Base-by-base conservation (phyloP, 352 stramenopile species). In the Globisporangium barbulae region DNA sequence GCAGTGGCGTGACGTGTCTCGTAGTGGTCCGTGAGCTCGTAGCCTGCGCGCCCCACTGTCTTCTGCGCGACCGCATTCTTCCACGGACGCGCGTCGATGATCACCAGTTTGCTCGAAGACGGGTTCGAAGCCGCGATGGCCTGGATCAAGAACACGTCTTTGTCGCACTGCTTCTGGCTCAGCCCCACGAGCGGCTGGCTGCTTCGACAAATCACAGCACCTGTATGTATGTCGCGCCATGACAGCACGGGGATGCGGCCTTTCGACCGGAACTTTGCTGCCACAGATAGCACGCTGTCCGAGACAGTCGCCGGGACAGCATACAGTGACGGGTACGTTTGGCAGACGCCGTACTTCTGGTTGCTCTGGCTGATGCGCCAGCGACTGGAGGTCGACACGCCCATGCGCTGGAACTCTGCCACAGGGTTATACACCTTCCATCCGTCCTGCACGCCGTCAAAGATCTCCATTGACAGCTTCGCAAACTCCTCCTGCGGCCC, bases 11-110 rank as follows among this genome's bases (percentile, higher is more conserved):
- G 78, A 0, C 84, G 71, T 13, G 82, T 93, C 59, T 91, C 81
- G 58, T 93, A 93, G 47, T 93, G 86, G 15, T 86, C 80, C 2
- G 83, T 93, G 44, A 97, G 89, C 60, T 98, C 93, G 37, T 93
- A 97, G 1, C 92, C 87, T 10, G 85, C 92, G 2, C 90, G 83
- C 9, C 90, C 93, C 21, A 96, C 83, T 0, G 89, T 93, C 64
- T 96, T 94, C 63, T 98, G 96, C 5, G 86, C 92, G 5, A 96
- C 82, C 2, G 92, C 88, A 52, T 97, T 97, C 35, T 95, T 90
- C 81, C 89, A 95, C 22, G 89, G 90, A 13, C 92, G 70, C 5
- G 89, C 88, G 63, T 98, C 92, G 22, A 97, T 90, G 59, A 98
- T 98, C 35, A 94, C 83, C 30, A 96, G 73, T 47, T 86, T 90